A percentile compares a stretch with the other conserved stretches of the same genome.
phyloP scores from a whole-genome alignment of 129 eudicot species.

The Saposhnikovia divaricata region DNA sequence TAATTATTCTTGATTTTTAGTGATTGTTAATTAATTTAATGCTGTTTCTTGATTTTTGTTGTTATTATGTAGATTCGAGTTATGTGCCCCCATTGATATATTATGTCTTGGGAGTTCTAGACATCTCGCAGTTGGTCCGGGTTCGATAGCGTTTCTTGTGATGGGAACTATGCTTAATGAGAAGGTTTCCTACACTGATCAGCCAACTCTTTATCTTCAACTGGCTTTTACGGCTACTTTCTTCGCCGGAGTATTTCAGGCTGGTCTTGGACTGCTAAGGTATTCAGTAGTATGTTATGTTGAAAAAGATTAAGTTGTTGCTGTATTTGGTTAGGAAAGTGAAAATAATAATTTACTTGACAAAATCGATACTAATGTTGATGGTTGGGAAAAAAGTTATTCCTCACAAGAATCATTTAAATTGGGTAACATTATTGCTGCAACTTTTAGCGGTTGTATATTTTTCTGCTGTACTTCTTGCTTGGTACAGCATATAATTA shows the following conservation, averaged over 20 bases:
- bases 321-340: conserved; percentile 2
- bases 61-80: too few species aligned
- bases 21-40: too few species aligned
- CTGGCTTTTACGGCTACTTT: conserved; percentile 91
- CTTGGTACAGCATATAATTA: background rate
- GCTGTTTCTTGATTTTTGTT: too few species aligned
- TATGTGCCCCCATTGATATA: too few species aligned
- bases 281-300: conserved; percentile 12
- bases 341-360: conserved; percentile 7
- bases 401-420: background rate
- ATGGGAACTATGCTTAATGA: conserved; percentile 98
- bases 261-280: conserved; percentile 86
- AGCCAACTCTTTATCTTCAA: conserved; percentile 67
- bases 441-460: background rate
- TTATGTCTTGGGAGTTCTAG: too few species aligned
- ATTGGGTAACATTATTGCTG: background rate
- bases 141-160: conserved; percentile 89
- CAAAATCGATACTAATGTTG: background rate
- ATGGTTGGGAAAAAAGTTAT: background rate
- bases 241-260: conserved; percentile 88
- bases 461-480: background rate
- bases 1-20: too few species aligned
- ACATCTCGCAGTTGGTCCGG: conserved; percentile 95
- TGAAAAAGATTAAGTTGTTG: background rate
- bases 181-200: conserved; percentile 44